phyloP scores from a whole-genome alignment of 2,329 filamentous ascomycete genomes.

The Sporothrix pallida region DNA sequence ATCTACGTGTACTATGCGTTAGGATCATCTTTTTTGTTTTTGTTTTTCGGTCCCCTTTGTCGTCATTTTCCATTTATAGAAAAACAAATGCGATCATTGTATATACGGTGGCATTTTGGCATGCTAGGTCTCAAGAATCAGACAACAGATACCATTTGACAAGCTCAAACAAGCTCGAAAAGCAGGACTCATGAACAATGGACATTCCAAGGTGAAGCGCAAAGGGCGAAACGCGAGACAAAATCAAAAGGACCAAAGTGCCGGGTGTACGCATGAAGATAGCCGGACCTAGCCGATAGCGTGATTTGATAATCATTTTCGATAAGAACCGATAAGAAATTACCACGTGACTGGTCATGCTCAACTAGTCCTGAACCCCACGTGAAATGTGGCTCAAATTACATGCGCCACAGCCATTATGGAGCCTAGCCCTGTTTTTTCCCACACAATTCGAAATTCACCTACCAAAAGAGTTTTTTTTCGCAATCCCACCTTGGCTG shows the following conservation, averaged over 20 bases:
- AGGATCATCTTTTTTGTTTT: conserved; percentile 9
- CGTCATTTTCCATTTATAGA: conserved; percentile 11
- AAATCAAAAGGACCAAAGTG: not conserved
- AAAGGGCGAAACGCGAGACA: not conserved
- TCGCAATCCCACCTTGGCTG: conserved; percentile 30
- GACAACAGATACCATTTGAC: conserved; percentile 16
- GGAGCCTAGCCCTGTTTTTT: conserved; percentile 38
- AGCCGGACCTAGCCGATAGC: conserved; percentile 17
- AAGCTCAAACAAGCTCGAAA: not conserved
- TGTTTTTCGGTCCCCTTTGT: not conserved
- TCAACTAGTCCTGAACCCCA: not conserved
- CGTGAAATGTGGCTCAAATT: conserved; percentile 30
- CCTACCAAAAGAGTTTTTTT: conserved; percentile 38
- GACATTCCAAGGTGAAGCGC: not conserved
- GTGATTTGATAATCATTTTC: not conserved
- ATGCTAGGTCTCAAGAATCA: not conserved
- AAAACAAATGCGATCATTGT: conserved; percentile 27
- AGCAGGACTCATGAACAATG: not conserved
- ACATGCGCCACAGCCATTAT: conserved; percentile 32
- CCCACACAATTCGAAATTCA: conserved; percentile 41
- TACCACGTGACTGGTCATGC: conserved; percentile 25
- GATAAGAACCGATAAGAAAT: not conserved
- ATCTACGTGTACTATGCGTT: conserved; percentile 3
- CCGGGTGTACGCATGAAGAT: conserved; percentile 20
- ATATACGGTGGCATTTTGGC: conserved; percentile 13